Conservation (phyloP, 2,329 filamentous ascomycete species). For the Trichoderma oligosporum region DNA sequence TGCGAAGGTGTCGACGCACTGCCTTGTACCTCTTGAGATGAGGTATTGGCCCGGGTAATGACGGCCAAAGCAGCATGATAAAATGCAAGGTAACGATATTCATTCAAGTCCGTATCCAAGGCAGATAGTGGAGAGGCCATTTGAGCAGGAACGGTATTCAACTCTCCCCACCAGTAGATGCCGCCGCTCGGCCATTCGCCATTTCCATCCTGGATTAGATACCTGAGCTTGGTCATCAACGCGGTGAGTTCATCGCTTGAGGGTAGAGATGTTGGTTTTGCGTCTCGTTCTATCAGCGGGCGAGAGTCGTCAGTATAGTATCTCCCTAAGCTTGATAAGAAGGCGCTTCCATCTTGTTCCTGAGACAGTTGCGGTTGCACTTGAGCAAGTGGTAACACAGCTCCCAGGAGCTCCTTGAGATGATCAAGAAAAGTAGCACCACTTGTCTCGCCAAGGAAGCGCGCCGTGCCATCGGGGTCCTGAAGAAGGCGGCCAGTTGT, state of each 20-base stretch:
- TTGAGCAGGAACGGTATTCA: slow-evolving; percentile 32
- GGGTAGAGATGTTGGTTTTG: slow-evolving; percentile 41
- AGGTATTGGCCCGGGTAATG: slow-evolving; percentile 31
- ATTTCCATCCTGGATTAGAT: slow-evolving; percentile 45
- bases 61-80: slow-evolving; percentile 46
- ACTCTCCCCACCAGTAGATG: slow-evolving; percentile 47
- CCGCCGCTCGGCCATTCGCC: slow-evolving; percentile 43
- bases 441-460: slow-evolving; percentile 49
- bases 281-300: slow-evolving; percentile 36
- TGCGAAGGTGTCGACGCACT: slow-evolving; percentile 25
- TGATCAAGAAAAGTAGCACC: slow-evolving; percentile 49
- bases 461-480: slow-evolving; percentile 42
- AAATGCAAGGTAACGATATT: slow-evolving; percentile 41
- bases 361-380: slow-evolving; percentile 15
- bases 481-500: slow-evolving; percentile 39
- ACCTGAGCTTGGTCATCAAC: slow-evolving; percentile 41
- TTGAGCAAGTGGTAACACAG: slow-evolving; percentile 35
- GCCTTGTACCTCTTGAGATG: slow-evolving; percentile 20
- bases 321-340: slow-evolving; percentile 41
- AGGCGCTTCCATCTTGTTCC: slow-evolving; percentile 25
- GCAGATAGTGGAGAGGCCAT: slow-evolving; percentile 21
- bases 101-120: slow-evolving; percentile 25
- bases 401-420: slow-evolving; percentile 46
- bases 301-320: slow-evolving; percentile 48
- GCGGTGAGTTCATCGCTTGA: slow-evolving; percentile 33